phyloP scores from a whole-genome alignment of 768 basidiomycete species.

The Gymnopilus junonius region DNA sequence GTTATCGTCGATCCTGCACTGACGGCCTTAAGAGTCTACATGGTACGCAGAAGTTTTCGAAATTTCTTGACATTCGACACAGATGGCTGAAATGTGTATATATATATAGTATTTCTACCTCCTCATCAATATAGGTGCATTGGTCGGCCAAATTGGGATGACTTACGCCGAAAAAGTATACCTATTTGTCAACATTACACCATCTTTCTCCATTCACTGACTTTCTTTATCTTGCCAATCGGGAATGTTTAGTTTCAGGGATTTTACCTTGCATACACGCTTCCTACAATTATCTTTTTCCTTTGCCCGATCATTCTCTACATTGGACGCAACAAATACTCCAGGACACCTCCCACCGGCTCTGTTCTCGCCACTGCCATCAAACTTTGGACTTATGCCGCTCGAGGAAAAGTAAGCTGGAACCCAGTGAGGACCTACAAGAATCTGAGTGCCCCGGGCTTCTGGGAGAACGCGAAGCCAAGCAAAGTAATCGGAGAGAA shows the following conservation, averaged over 20 bases:
- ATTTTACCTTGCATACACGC: constrained; percentile 67
- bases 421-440: constrained; percentile 54
- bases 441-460: constrained; percentile 59
- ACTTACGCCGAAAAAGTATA: constrained; percentile 65
- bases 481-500: constrained; percentile 47
- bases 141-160: constrained; percentile 72
- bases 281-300: constrained; percentile 66
- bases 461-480: constrained; percentile 78
- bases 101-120: constrained; percentile 62
- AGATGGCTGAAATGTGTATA: neutral
- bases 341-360: constrained; percentile 62
- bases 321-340: constrained; percentile 58
- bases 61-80: neutral
- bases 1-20: constrained; percentile 76
- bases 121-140: constrained; percentile 76
- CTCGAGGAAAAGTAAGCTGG: constrained; percentile 54
- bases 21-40: constrained; percentile 75
- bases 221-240: neutral
- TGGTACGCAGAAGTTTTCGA: constrained; percentile 47
- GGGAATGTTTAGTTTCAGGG: constrained; percentile 54
- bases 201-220: neutral
- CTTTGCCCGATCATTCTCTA: constrained; percentile 64
- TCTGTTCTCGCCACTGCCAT: constrained; percentile 59
- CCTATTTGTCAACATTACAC: constrained; percentile 17
- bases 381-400: constrained; percentile 50